Evolutionary conservation across 2,329 filamentous ascomycete genomes (phyloP), one percentile per base, ranked within the genome.

Genomic region (Gnomoniopsis smithogilvyi): DNA sequence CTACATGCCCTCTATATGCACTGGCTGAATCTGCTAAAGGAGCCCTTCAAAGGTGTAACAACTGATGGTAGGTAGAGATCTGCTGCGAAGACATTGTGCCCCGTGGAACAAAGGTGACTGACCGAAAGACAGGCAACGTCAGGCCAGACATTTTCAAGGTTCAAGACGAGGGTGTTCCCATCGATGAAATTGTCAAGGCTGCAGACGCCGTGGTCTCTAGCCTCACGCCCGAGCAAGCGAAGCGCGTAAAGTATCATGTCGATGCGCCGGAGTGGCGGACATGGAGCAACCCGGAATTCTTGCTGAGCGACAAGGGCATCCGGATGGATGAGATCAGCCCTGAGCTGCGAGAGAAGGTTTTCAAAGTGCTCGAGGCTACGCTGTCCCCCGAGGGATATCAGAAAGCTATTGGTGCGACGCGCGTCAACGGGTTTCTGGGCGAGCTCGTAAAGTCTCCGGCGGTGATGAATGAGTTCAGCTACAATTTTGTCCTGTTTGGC

Each of bases 401-500:
- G 19, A 92, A 92, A 67, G 88, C 88, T 10, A 58, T 87, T 1
- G 78, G 76, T 0, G 88, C 88, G 0, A 91, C 90, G 87, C 84
- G 84, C 59, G 84, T 90, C 68, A 92, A 92, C 71, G 84, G 87
- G 57, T 92, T 91, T 72, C 80, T 92, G 0, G 89, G 89, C 48
- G 80, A 89, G 60, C 78, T 92, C 0, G 85, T 90, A 52, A 67
- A 83, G 36, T 79, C 84, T 0, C 80, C 83, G 0, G 70, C 74
- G 6, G 81, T 92, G 54, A 85, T 90, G 81, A 92, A 91, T 73
- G 83, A 91, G 69, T 84, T 82, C 73, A 90, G 86, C 1, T 92
- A 92, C 78, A 92, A 92, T 72, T 88, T 91, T 60, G 82, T 85
- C 38, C 74, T 92, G 1, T 92, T 92, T 67, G 88, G 88, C 12